phyloP scores from a whole-genome alignment of 2,329 filamentous ascomycete species.

The Sporothrix inflata region DNA sequence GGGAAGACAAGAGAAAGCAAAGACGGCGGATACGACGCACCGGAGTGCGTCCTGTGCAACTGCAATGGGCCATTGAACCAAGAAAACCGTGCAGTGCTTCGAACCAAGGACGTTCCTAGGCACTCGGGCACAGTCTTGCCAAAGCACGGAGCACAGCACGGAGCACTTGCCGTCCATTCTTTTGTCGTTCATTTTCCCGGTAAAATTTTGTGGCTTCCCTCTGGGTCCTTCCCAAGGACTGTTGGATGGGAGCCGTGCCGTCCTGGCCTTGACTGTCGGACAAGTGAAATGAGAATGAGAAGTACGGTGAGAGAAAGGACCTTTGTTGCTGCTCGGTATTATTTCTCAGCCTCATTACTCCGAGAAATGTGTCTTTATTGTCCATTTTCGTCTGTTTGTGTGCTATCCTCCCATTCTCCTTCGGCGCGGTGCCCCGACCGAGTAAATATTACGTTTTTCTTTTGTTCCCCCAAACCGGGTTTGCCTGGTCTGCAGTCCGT shows the following conservation, averaged over 20 bases:
- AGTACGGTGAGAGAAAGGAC: neutral
- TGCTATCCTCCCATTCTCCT: too few relatives aligned
- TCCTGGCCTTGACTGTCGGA: neutral
- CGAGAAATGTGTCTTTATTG: neutral
- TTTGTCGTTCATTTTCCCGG: neutral
- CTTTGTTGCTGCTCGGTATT: neutral
- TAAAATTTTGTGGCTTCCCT: slow-evolving; percentile 4
- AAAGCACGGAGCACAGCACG: neutral
- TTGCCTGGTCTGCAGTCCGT: neutral
- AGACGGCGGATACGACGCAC: neutral
- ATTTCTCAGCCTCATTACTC: slow-evolving; percentile 4
- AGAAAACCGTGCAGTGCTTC: neutral
- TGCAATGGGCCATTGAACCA: neutral
- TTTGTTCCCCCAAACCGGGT: neutral
- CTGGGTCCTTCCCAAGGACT: too few relatives aligned
- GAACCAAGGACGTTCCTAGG: neutral
- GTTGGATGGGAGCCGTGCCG: neutral
- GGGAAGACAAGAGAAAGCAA: neutral
- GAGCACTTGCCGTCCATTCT: neutral
- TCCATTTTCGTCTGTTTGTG: neutral
- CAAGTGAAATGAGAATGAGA: neutral
- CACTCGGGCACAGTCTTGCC: neutral
- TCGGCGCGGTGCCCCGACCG: neutral
- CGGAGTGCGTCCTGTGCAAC: neutral
- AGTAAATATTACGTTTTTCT: neutral